A percentile compares a stretch with the other conserved stretches of the same genome.
Conservation (phyloP, 1,284 basidiomycete species). For the Ceratobasidium papillatum region DNA sequence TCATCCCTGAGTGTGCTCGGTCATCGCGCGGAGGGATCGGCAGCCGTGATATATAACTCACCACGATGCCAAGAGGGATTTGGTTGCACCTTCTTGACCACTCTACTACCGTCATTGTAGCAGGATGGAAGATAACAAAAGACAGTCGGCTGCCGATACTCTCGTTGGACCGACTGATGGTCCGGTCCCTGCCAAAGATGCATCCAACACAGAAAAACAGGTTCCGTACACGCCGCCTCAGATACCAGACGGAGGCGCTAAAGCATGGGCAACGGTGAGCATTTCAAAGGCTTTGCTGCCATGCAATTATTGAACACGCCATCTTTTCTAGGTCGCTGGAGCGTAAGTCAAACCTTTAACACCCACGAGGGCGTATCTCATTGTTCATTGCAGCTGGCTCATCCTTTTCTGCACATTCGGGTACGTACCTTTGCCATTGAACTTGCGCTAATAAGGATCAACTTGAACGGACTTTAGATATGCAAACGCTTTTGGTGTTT, state of each 20-base stretch:
- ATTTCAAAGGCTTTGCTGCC: too few species aligned
- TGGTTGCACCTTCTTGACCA: neutral
- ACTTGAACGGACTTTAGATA: neutral
- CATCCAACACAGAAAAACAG: slow-evolving; percentile 15
- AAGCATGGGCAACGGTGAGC: slow-evolving; percentile 33
- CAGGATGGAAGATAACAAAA: neutral
- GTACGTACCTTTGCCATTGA: neutral
- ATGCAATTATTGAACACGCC: neutral
- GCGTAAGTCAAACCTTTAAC: slow-evolving; percentile 5
- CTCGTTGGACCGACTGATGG: neutral
- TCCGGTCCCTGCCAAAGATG: neutral
- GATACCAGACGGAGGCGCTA: slow-evolving; percentile 27
- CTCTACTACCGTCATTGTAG: neutral
- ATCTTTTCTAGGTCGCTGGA: slow-evolving; percentile 26
- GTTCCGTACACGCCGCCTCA: neutral
- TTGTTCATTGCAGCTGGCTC: slow-evolving; percentile 9
- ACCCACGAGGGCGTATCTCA: neutral
- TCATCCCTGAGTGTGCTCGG: neutral
- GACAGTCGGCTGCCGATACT: slow-evolving; percentile 12
- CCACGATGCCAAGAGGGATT: neutral
- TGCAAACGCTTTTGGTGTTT: slow-evolving; percentile 36
- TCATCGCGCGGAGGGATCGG: neutral
- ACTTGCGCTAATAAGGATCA: neutral
- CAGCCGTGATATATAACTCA: neutral
- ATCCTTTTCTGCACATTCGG: slow-evolving; percentile 35